Conservation (phyloP, 2,329 filamentous ascomycete species). For the Dactylellina drechsleri region DNA sequence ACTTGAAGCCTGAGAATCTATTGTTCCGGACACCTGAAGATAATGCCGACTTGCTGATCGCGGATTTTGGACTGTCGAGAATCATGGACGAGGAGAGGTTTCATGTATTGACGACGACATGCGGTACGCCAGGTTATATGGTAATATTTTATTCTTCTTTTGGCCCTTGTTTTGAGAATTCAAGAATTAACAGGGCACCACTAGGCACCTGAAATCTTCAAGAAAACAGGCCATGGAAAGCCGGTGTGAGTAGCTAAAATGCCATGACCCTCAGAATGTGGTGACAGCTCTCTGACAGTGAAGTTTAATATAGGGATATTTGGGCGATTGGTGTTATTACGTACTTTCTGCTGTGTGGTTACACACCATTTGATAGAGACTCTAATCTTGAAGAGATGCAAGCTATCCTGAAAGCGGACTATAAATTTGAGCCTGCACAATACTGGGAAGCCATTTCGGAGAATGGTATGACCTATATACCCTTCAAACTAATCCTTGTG, state of each 20-base stretch:
- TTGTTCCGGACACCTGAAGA: conserved; percentile 97
- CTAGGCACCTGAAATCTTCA: conserved; percentile 92
- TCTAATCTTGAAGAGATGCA: conserved; percentile 99
- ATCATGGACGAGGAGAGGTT: conserved; percentile 99
- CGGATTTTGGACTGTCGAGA: conserved; percentile 91
- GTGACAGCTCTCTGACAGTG: background rate
- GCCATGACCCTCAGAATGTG: background rate
- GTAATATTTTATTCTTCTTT: background rate
- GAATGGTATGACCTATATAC: conserved; percentile 61
- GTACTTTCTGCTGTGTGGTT: conserved; percentile 96
- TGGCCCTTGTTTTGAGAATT: background rate
- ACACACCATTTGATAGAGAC: conserved; percentile 97
- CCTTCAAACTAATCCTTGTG: too few species aligned
- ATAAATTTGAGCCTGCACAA: conserved; percentile 90
- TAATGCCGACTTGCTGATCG: conserved; percentile 95
- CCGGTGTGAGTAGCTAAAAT: conserved; percentile 73
- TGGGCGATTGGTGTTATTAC: conserved; percentile 99
- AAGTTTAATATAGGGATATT: conserved; percentile 71
- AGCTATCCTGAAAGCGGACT: conserved; percentile 95
- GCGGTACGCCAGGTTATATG: conserved; percentile 98
- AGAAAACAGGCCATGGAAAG: conserved; percentile 97
- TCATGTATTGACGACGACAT: conserved; percentile 96
- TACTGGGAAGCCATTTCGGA: conserved; percentile 96
- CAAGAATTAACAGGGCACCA: background rate
- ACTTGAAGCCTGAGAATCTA: conserved; percentile 96